Base-by-base conservation (phyloP, 2,329 filamentous ascomycete species). In the Didymella exigua region DNA sequence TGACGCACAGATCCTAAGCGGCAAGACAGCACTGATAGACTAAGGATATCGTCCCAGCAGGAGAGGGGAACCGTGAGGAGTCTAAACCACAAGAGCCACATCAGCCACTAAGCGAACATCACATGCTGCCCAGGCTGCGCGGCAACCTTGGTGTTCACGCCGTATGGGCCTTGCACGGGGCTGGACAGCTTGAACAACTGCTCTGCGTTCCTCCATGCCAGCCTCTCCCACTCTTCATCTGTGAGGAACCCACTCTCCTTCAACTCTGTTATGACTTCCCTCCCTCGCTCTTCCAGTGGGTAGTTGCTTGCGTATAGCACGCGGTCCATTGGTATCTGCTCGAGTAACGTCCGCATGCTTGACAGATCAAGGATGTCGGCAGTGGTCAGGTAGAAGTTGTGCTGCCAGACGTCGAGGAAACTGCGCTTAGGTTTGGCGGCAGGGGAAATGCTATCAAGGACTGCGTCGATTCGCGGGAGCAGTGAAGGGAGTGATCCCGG, bases 271-370 rank as follows among this genome's bases (percentile, higher is more conserved):
- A 86, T 71, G 60, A 81, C 84, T 8, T 69, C 71, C 24, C 75
- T 66, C 0, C 82, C 83, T 54, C 79, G 84, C 43, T 72, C 73
- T 37, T 77, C 76, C 44, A 85, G 84, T 0, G 84, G 84, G 60
- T 85, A 86, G 61, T 86, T 83, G 9, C 85, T 79, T 56, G 80
- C 84, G 62, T 82, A 86, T 63, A 86, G 50, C 1, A 86, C 76
- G 13, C 76, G 75, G 21, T 84, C 81, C n/a, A 78, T 73, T 16
- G 71, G 75, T 2, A 78, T 82, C 6, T 78, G 79, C 51, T 76
- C 66, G 45, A 78, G 56, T 41, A 79, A 50, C 29, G 70, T 70
- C n/a, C 76, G 76, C 71, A 86, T 5, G 78, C 80, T 49, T 72
- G 59, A 75, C 16, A 85, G 55, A 24, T 78, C 78, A 67, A 81